Conservation (phyloP, 2,329 filamentous ascomycete species). For the Lecanicillium sp. region DNA sequence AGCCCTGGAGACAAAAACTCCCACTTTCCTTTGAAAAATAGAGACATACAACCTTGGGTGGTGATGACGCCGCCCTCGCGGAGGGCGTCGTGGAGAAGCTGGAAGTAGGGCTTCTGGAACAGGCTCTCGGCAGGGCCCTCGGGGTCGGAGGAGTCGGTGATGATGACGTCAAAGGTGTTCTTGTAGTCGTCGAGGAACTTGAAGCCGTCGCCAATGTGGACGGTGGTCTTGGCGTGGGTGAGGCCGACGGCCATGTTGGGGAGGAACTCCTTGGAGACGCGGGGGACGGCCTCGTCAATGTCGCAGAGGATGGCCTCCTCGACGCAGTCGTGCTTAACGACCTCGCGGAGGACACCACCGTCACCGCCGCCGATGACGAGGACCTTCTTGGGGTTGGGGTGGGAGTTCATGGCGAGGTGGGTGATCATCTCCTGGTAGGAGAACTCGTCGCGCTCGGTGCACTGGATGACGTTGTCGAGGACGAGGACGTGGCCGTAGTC, state of each 20-base stretch:
- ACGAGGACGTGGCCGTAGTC: conserved; percentile 95
- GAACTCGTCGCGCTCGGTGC: conserved; percentile 98
- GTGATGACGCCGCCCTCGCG: conserved; percentile 96
- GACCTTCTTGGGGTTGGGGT: conserved; percentile 97
- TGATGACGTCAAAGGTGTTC: conserved; percentile 98
- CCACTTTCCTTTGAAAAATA: conserved; percentile 42
- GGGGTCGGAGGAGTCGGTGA: conserved; percentile 96
- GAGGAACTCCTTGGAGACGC: conserved; percentile 96
- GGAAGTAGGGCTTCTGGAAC: conserved; percentile 98
- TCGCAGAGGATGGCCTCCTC: conserved; percentile 96
- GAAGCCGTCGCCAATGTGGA: conserved; percentile 94
- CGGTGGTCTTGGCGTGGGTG: conserved; percentile 86
- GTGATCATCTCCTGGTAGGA: conserved; percentile 99
- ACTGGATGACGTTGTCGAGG: conserved; percentile 98
- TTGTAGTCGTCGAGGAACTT: conserved; percentile 96
- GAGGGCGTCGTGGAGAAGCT: conserved; percentile 83
- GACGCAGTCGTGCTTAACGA: conserved; percentile 97
- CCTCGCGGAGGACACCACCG: conserved; percentile 93
- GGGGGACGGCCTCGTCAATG: conserved; percentile 98
- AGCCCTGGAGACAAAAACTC: conserved; percentile 25
- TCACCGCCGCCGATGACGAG: conserved; percentile 97
- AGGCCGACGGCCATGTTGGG: conserved; percentile 90
- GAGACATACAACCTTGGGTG: conserved; percentile 99
- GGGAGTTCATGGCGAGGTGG: conserved; percentile 95
- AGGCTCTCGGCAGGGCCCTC: conserved; percentile 93